A percentile compares a stretch with the other conserved stretches of the same genome.
Evolutionary conservation across 83 land plant species (phyloP).

Genomic region (Thuja plicata): DNA sequence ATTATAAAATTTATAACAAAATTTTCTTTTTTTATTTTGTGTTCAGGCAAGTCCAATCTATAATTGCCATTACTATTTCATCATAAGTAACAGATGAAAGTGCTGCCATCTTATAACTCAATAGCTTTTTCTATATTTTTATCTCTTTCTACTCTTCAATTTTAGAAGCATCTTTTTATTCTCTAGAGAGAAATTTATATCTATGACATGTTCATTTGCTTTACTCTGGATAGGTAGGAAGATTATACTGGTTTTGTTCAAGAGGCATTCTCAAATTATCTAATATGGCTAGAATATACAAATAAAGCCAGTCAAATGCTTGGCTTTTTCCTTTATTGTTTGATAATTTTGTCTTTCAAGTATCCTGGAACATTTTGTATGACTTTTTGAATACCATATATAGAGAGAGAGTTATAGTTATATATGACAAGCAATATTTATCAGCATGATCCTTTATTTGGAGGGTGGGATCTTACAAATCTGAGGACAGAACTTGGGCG

Average conservation of each 20-base stretch:
- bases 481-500: slow-evolving; percentile 27
- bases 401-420: too few species aligned
- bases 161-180: neutral
- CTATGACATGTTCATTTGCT: neutral
- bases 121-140: neutral
- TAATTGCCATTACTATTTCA: neutral
- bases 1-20: neutral
- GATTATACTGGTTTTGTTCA: neutral
- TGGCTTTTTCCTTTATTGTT: neutral
- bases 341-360: neutral
- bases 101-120: neutral
- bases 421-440: slow-evolving; percentile 1
- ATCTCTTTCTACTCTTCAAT: neutral
- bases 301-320: neutral
- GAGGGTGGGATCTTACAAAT: neutral
- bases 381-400: neutral
- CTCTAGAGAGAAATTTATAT: neutral
- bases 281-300: neutral
- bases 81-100: neutral
- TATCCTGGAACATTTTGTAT: neutral
- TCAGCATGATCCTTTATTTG: slow-evolving; percentile 36
- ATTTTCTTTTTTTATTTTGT: neutral
- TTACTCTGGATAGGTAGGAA: neutral
- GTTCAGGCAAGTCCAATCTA: neutral
- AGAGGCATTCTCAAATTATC: neutral